Conservation (phyloP, 306 rosid species). For the Vigna angularis region DNA sequence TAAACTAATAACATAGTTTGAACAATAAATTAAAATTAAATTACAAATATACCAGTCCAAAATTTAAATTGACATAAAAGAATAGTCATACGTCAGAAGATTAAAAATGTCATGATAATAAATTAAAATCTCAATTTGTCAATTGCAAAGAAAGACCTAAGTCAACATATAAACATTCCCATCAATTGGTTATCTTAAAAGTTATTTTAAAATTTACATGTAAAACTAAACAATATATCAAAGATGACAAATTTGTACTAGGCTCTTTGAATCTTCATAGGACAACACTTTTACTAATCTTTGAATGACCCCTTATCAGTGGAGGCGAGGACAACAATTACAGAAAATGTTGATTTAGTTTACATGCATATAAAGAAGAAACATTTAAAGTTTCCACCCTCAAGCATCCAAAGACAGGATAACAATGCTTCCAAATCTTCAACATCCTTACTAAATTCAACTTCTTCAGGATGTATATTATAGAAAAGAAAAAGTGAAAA, state of each 20-base stretch:
- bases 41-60: too few species aligned
- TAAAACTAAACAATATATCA: not conserved
- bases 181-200: too few species aligned
- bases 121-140: too few species aligned
- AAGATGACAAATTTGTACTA: not conserved
- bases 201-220: not conserved
- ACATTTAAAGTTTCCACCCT: constrained; percentile 9
- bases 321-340: not conserved
- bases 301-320: not conserved
- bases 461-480: constrained; percentile 6
- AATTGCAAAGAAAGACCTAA: too few species aligned
- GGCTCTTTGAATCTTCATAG: not conserved
- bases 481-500: not conserved
- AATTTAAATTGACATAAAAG: too few species aligned
- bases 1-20: too few species aligned
- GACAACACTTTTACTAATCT: not conserved
- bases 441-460: not conserved
- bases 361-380: constrained; percentile 6
- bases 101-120: too few species aligned
- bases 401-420: not conserved
- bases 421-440: constrained; percentile 8
- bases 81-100: too few species aligned
- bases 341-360: not conserved
- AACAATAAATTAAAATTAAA: too few species aligned
- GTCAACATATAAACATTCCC: too few species aligned